Evolutionary conservation across 352 stramenopile species (phyloP).

Genomic region (Lagenidium giganteum): DNA sequence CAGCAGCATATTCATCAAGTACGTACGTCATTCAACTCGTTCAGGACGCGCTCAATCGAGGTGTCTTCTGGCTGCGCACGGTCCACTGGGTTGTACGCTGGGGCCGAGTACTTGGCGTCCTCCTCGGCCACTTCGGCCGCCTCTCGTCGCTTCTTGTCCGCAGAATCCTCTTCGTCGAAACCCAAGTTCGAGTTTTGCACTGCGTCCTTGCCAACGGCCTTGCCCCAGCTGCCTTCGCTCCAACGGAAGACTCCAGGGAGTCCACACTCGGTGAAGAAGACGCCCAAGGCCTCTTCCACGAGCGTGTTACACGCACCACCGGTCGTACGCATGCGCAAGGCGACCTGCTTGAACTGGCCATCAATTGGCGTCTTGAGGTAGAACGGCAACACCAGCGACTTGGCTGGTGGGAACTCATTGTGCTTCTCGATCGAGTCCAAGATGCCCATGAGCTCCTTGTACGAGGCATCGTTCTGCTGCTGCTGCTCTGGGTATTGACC

Average conservation of each 20-base stretch:
- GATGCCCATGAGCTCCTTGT: conserved; percentile 80
- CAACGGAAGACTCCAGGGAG: conserved; percentile 60
- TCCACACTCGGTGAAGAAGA: conserved; percentile 66
- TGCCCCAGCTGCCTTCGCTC: conserved; percentile 72
- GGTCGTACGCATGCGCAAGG: conserved; percentile 58
- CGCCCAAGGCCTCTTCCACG: conserved; percentile 64
- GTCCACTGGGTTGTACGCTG: conserved; percentile 51
- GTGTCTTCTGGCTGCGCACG: conserved; percentile 29
- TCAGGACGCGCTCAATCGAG: conserved; percentile 55
- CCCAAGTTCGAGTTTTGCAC: conserved; percentile 60
- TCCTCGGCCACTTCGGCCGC: conserved; percentile 26
- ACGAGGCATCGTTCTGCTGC: conserved; percentile 60
- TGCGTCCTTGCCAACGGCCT: conserved; percentile 48
- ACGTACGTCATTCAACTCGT: conserved; percentile 51
- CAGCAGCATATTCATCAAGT: not conserved
- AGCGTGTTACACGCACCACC: conserved; percentile 74
- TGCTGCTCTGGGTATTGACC: conserved; percentile 66
- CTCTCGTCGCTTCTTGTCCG: conserved; percentile 31
- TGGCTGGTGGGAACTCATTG: conserved; percentile 71
- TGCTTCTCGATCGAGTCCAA: conserved; percentile 75
- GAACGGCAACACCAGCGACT: conserved; percentile 64
- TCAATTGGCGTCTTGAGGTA: conserved; percentile 65
- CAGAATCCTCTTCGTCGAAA: conserved; percentile 53
- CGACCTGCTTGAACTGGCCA: conserved; percentile 64
- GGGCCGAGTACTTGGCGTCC: conserved; percentile 32